These are phyloP conservation scores for Zymoseptoria passerinii DNA, from an alignment of 2,329 filamentous ascomycete genomes.

Conservation along the genomic window DNA sequence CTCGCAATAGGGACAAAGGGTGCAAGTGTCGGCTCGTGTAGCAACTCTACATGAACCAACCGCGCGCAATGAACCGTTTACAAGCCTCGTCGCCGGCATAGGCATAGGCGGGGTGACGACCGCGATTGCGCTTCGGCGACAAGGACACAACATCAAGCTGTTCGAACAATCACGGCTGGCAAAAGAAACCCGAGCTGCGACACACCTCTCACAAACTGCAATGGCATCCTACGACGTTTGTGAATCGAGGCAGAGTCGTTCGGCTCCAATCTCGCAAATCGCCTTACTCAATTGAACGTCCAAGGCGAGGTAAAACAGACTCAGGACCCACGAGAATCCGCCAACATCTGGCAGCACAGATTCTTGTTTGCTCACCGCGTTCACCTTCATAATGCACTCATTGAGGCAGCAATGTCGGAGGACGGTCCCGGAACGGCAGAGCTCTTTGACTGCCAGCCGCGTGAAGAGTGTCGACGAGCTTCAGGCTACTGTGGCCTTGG, in stretches of 20 bases:
- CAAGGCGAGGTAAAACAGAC: constrained; percentile 21
- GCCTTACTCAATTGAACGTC: neutral
- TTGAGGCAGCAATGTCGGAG: constrained; percentile 15
- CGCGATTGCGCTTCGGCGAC: constrained; percentile 46
- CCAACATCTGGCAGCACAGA: constrained; percentile 40
- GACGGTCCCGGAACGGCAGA: constrained; percentile 20
- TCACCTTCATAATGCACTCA: constrained; percentile 25
- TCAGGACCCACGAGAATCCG: constrained; percentile 30
- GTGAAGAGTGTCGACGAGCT: constrained; percentile 20
- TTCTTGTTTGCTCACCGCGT: constrained; percentile 27
- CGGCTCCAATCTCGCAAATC: constrained; percentile 5
- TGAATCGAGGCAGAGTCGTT: constrained; percentile 21
- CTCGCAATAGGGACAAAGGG: neutral
- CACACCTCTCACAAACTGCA: constrained; percentile 55
- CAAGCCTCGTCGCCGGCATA: constrained; percentile 32
- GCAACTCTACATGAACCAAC: neutral
- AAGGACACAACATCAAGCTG: constrained; percentile 44
- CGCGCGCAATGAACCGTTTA: constrained; percentile 9
- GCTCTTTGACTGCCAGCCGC: constrained; percentile 18
- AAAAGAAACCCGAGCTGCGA: constrained; percentile 51
- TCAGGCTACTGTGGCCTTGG: constrained; percentile 19
- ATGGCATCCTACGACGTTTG: constrained; percentile 44
- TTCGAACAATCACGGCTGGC: constrained; percentile 50
- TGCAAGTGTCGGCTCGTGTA: neutral
- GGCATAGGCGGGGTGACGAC: constrained; percentile 48